Percentiles rank a stretch among this genome's conserved stretches.
phyloP scores from a whole-genome alignment of 495 filamentous ascomycete species.

The Haplographium delicatum region DNA sequence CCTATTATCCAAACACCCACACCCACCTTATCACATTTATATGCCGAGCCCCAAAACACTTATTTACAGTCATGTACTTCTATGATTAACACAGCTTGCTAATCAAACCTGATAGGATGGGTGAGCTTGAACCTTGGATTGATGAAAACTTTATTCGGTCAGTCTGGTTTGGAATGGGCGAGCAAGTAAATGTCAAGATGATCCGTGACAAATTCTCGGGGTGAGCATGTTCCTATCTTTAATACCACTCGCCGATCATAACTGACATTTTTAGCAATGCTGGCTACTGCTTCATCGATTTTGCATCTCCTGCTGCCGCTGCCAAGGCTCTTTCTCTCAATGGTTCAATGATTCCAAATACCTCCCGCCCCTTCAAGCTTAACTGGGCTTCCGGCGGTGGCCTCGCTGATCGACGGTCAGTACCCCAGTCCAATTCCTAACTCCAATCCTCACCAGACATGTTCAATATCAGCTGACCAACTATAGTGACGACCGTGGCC shows the following conservation, averaged over 20 bases:
- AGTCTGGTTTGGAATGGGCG: conserved; percentile 79
- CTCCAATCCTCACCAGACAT: conserved; percentile 1
- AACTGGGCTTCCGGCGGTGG: conserved; percentile 99
- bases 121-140: conserved; percentile 98
- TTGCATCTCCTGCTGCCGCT: conserved; percentile 74
- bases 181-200: conserved; percentile 98
- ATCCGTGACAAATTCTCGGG: conserved; percentile 99
- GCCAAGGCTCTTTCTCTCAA: conserved; percentile 86
- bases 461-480: conserved; percentile 19
- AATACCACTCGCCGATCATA: conserved; percentile 12
- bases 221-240: conserved; percentile 49
- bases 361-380: conserved; percentile 91
- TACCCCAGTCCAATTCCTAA: conserved; percentile 24
- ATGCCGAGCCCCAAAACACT: too few relatives aligned
- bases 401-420: conserved; percentile 84
- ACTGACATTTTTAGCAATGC: conserved; percentile 64
- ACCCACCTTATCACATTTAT: not conserved
- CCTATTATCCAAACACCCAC: too few relatives aligned
- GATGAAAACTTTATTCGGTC: conserved; percentile 98
- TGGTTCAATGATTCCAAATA: conserved; percentile 89
- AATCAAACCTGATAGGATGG: conserved; percentile 69
- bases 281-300: conserved; percentile 98
- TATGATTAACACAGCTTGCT: conserved; percentile 4
- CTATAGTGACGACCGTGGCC: conserved; percentile 84
- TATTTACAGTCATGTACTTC: too few relatives aligned